Evolutionary conservation across 805 yeast genomes (phyloP), one percentile per base, ranked within the genome.

Genomic region (Cyberlindnera maritima): DNA sequence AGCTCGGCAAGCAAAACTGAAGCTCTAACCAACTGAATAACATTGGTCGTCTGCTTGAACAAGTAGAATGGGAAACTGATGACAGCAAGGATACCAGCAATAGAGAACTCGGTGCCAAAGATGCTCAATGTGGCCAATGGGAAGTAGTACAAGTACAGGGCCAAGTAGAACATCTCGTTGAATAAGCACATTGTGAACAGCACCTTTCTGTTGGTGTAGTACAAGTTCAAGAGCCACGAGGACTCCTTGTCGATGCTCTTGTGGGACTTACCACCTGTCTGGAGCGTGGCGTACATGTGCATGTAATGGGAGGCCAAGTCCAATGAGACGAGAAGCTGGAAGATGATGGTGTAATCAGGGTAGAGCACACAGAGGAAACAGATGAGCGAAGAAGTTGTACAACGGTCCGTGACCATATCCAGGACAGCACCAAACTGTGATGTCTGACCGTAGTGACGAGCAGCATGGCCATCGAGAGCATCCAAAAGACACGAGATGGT

Each of bases 391-490:
- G 96, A 80, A 0, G 99, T 94, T 13, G 99, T 91, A 64, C 97
- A 94, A 62, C 99, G 77, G 66, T 94, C 99, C 17, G 99, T 92
- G 28, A 94, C 97, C 99, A 94, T 94, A 67, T 94, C 99, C 58
- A 94, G 76, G 18, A 95, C 96, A 17, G 99, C 98, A 32, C 99
- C 99, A 56, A 89, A 88, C 56, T 80, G 78, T 28, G 97, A 88
- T 14, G 96, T 85, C 66, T 94, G 99, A 64, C 87, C 80, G 64
- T 75, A 88, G 59, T 77, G 77, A 53, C 99, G 77, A 4, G 99
- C 99, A 47, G 96, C 96, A 46, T 85, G 82, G 4, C 99, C 99
- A 65, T 94, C 99, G 48, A 90, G 79, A 0, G 99, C 99, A 67
- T 94, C 99, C 52, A 94, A 72, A 46, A 94, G 72, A 58, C 99